A percentile compares a stretch with the other conserved stretches of the same genome.
phyloP scores from a whole-genome alignment of 805 yeast species.

The Pichia phayaonensis region DNA sequence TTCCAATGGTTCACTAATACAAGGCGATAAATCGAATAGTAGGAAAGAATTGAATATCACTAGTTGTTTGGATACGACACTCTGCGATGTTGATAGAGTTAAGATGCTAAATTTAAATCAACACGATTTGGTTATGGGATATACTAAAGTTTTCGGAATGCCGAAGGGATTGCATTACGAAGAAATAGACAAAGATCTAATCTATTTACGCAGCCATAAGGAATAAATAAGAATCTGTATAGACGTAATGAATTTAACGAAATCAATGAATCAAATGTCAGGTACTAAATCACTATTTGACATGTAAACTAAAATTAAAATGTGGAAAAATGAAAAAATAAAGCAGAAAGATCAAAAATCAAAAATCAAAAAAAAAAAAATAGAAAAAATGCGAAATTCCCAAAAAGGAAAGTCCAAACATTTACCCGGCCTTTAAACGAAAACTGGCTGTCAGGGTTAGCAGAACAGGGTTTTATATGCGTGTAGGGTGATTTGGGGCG shows the following conservation, averaged over 20 bases:
- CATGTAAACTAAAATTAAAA: no score
- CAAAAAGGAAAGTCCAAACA: no score
- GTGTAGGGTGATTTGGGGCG: not conserved
- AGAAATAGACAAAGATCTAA: constrained; percentile 11
- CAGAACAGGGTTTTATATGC: not conserved
- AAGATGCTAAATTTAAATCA: constrained; percentile 8
- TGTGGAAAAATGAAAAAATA: no score
- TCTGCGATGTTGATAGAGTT: constrained; percentile 10
- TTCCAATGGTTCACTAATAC: not conserved
- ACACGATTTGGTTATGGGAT: constrained; percentile 7
- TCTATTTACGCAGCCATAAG: not conserved
- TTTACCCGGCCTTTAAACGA: not conserved
- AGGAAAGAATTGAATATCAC: constrained; percentile 9
- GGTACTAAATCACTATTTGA: no score
- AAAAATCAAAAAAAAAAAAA: no score
- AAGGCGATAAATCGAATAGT: not conserved
- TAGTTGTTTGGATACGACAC: constrained; percentile 9
- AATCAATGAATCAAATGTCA: not conserved
- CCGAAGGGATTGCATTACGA: constrained; percentile 11
- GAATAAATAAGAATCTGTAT: not conserved
- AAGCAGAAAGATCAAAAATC: no score
- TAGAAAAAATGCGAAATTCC: not conserved
- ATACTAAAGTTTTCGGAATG: constrained; percentile 12
- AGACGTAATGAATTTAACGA: not conserved
- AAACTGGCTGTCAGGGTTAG: not conserved